These are phyloP conservation scores for Austroboletus niveus DNA, from an alignment of 1,284 basidiomycete species.

Conservation along the genomic window DNA sequence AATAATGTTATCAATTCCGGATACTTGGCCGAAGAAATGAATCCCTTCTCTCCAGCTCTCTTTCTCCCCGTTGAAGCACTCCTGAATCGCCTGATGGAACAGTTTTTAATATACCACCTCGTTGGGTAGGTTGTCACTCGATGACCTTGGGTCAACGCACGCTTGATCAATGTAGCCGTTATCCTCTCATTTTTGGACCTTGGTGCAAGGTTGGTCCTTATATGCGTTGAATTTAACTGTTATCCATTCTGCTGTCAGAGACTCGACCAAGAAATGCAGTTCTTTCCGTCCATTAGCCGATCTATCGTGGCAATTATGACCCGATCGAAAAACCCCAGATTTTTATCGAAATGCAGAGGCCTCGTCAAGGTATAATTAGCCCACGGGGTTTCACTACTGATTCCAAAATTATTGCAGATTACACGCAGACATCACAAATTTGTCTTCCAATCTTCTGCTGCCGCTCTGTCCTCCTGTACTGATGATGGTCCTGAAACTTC, in stretches of 20 bases:
- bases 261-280: conserved; percentile 50
- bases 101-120: conserved; percentile 56
- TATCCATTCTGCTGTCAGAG: conserved; percentile 42
- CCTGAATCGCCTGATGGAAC: conserved; percentile 51
- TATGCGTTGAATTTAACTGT: conserved; percentile 6
- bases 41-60: conserved; percentile 48
- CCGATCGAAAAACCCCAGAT: conserved; percentile 49
- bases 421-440: conserved; percentile 23
- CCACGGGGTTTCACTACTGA: conserved; percentile 11
- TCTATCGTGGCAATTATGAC: conserved; percentile 51
- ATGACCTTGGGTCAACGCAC: conserved; percentile 11
- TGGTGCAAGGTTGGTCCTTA: conserved; percentile 51
- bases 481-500: conserved; percentile 4
- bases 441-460: conserved; percentile 17
- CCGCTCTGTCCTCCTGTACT: conserved; percentile 18
- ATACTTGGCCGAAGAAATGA: conserved; percentile 10
- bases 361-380: conserved; percentile 49
- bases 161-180: conserved; percentile 47
- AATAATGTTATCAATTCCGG: conserved; percentile 8
- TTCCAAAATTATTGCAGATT: conserved; percentile 21
- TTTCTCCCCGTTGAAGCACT: conserved; percentile 51
- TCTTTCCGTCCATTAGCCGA: conserved; percentile 48
- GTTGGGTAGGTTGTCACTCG: conserved; percentile 45
- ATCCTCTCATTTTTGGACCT: conserved; percentile 71
- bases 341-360: conserved; percentile 42